A percentile compares a stretch with the other conserved stretches of the same genome.
Conservation (phyloP, 441 rosid genomes). For the Isatis lusitanica region DNA sequence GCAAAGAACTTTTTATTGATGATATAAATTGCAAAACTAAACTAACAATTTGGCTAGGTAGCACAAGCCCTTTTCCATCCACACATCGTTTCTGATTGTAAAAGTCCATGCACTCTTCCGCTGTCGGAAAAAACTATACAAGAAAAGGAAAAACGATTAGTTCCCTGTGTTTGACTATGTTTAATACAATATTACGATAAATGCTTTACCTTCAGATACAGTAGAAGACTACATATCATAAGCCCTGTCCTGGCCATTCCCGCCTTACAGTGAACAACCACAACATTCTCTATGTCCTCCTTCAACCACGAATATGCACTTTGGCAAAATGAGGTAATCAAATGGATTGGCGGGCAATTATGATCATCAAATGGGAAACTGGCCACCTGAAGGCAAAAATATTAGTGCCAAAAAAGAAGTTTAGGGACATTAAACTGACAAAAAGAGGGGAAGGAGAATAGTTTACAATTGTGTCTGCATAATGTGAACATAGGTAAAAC, state of each 20-base stretch:
- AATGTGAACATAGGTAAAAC: conserved; percentile 8
- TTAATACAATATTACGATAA: not conserved
- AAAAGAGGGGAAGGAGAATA: not conserved
- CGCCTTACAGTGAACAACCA: conserved; percentile 98
- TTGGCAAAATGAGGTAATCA: conserved; percentile 79
- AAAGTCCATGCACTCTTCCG: conserved; percentile 95
- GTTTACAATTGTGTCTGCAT: not conserved
- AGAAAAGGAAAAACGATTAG: conserved; percentile 8
- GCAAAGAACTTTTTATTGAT: not conserved
- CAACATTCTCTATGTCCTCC: conserved; percentile 98
- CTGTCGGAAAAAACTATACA: conserved; percentile 90
- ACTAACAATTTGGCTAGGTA: conserved; percentile 98
- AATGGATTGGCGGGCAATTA: conserved; percentile 94
- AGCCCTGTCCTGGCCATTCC: conserved; percentile 99
- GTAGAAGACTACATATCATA: conserved; percentile 95
- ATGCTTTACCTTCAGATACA: conserved; percentile 71
- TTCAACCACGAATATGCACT: conserved; percentile 97
- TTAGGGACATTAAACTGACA: not conserved
- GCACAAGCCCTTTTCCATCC: conserved; percentile 94
- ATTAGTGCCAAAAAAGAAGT: not conserved
- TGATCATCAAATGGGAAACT: conserved; percentile 98
- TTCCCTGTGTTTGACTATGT: not conserved
- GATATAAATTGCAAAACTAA: conserved; percentile 7
- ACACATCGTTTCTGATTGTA: conserved; percentile 96
- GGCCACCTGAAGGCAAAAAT: conserved; percentile 67